A percentile compares a stretch with the other conserved stretches of the same genome.
These are phyloP conservation scores for Ambrosia artemisiifolia DNA, from an alignment of 129 eudicot genomes.

Conservation along the genomic window DNA sequence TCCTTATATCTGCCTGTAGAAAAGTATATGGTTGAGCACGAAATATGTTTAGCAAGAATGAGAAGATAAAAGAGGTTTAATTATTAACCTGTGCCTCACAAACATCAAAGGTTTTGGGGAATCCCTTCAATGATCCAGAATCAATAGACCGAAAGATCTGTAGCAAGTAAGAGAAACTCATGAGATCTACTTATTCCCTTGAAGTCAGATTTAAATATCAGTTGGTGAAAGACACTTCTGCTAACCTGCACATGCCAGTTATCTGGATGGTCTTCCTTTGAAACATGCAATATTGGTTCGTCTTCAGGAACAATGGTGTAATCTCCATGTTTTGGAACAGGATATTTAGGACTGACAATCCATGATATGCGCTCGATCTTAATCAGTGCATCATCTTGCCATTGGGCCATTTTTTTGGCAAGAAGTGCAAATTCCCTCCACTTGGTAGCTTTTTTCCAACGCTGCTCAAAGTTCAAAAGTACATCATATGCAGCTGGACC, in stretches of 20 bases:
- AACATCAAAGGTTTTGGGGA: conserved; percentile 61
- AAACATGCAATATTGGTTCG: conserved; percentile 71
- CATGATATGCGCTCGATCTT: conserved; percentile 92
- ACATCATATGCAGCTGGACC: conserved; percentile 99
- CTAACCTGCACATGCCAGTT: conserved; percentile 96
- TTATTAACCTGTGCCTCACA: conserved; percentile 61
- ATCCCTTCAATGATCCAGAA: conserved; percentile 89
- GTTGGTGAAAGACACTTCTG: conserved; percentile 1
- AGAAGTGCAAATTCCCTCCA: conserved; percentile 71
- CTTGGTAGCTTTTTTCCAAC: conserved; percentile 82
- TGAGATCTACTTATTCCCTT: conserved; percentile 13
- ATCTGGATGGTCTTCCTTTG: conserved; percentile 64
- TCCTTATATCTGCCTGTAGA: background rate
- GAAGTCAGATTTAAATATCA: background rate
- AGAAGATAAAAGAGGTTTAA: background rate
- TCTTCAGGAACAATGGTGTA: conserved; percentile 59
- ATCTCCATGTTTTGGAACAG: conserved; percentile 42
- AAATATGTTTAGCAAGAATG: conserved; percentile 3
- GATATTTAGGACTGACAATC: conserved; percentile 71
- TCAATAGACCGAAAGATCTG: conserved; percentile 96
- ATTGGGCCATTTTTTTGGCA: conserved; percentile 54
- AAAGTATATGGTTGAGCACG: background rate
- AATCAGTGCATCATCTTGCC: conserved; percentile 87
- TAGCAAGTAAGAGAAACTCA: conserved; percentile 13
- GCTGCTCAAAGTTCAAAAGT: conserved; percentile 85